Evolutionary conservation across 805 yeast genomes (phyloP).

Genomic region (Komagataella ulmi): DNA sequence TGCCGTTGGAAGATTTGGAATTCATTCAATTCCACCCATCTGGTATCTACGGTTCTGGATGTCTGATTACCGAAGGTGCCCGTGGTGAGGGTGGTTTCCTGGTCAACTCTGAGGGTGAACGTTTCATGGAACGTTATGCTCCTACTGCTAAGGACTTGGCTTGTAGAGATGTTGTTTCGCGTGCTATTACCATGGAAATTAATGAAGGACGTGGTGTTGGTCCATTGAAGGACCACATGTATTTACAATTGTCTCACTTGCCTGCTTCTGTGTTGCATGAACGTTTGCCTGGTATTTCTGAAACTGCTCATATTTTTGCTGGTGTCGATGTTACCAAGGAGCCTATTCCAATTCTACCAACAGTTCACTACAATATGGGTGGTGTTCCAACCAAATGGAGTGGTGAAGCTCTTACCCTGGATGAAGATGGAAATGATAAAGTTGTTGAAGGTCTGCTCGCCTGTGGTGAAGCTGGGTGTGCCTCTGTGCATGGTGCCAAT

Average conservation of each 20-base stretch:
- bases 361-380: constrained; percentile 99
- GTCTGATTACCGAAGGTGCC: constrained; percentile 98
- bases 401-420: constrained; percentile 83
- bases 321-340: constrained; percentile 99
- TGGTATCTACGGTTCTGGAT: constrained; percentile 98
- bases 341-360: constrained; percentile 96
- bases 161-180: constrained; percentile 94
- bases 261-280: constrained; percentile 87
- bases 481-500: constrained; percentile 98
- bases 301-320: constrained; percentile 95
- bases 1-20: constrained; percentile 94
- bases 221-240: constrained; percentile 89
- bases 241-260: constrained; percentile 83
- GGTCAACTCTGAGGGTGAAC: constrained; percentile 94
- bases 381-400: constrained; percentile 98
- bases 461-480: constrained; percentile 99
- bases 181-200: constrained; percentile 97
- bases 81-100: constrained; percentile 99
- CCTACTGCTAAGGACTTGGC: constrained; percentile 98
- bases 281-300: constrained; percentile 98
- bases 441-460: constrained; percentile 90
- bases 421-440: constrained; percentile 79
- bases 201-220: constrained; percentile 99
- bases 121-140: constrained; percentile 99
- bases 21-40: constrained; percentile 99